Percentiles rank a stretch among this genome's conserved stretches.
Evolutionary conservation across 306 rosid species (phyloP).

Genomic region (Vicia faba): DNA sequence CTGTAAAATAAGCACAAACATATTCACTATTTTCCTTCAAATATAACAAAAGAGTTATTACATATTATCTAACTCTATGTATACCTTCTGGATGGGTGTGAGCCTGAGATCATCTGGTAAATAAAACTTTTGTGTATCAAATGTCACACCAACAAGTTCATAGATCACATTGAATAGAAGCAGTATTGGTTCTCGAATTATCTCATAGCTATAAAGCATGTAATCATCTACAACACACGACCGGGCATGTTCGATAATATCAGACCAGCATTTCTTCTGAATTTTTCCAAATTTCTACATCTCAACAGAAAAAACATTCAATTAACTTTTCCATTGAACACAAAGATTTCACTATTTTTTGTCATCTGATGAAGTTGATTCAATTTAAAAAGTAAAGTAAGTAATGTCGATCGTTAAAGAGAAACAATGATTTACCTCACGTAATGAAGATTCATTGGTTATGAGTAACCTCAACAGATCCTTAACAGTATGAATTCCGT

Average conservation of each 20-base stretch:
- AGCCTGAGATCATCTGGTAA: conserved; percentile 33
- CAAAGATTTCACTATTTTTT: background rate
- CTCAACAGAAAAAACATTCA: conserved; percentile 21
- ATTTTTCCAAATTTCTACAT: conserved; percentile 53
- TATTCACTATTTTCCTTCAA: conserved; percentile 14
- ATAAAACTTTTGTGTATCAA: conserved; percentile 32
- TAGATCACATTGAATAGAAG: conserved; percentile 51
- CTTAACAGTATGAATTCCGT: conserved; percentile 46
- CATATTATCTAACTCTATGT: too few relatives aligned
- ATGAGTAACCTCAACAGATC: conserved; percentile 46
- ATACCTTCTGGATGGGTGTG: conserved; percentile 36
- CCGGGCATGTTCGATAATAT: conserved; percentile 57
- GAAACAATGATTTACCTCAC: conserved; percentile 39
- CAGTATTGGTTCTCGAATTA: conserved; percentile 16
- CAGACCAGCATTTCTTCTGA: conserved; percentile 44
- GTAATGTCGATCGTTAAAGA: too few relatives aligned
- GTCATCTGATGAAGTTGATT: background rate
- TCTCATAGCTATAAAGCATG: conserved; percentile 35
- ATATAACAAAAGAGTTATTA: too few relatives aligned
- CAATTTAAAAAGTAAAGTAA: too few relatives aligned
- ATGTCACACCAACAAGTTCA: conserved; percentile 51
- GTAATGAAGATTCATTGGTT: conserved; percentile 39
- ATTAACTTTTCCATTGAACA: background rate
- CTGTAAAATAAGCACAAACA: conserved; percentile 40
- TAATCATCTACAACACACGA: conserved; percentile 46